phyloP scores from a whole-genome alignment of 1,284 basidiomycete species.

The Cystobasidium sp. region DNA sequence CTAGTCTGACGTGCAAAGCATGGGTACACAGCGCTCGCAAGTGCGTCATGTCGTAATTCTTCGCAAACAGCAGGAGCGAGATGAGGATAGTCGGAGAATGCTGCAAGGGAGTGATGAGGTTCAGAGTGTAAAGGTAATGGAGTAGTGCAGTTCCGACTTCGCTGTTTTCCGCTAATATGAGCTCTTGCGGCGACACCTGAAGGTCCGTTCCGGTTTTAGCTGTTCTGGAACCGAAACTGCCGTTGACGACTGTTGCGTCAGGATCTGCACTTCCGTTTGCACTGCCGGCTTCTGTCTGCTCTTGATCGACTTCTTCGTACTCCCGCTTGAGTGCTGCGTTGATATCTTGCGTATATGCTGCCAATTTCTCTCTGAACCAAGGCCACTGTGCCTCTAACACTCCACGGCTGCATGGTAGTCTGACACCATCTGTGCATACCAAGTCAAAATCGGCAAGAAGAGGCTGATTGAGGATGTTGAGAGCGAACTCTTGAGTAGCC shows the following conservation, averaged over 20 bases:
- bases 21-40: conserved; percentile 80
- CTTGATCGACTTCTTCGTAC: conserved; percentile 25
- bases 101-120: conserved; percentile 84
- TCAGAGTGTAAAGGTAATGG: conserved; percentile 88
- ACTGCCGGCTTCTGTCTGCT: conserved; percentile 13
- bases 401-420: conserved; percentile 77
- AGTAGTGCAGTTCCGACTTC: conserved; percentile 84
- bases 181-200: conserved; percentile 73
- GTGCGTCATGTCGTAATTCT: conserved; percentile 77
- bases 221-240: not conserved
- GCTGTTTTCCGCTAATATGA: conserved; percentile 85
- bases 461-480: conserved; percentile 46
- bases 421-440: conserved; percentile 84
- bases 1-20: conserved; percentile 83
- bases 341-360: conserved; percentile 7
- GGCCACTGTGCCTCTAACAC: conserved; percentile 86
- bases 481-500: conserved; percentile 48
- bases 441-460: conserved; percentile 77
- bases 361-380: conserved; percentile 78
- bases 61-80: conserved; percentile 80
- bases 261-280: conserved; percentile 4
- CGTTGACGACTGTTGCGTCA: conserved; percentile 12
- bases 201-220: conserved; percentile 56
- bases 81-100: conserved; percentile 85
- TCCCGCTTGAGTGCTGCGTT: conserved; percentile 17